Conservation (phyloP, 345 rosid genomes). For the Kernera saxatilis region DNA sequence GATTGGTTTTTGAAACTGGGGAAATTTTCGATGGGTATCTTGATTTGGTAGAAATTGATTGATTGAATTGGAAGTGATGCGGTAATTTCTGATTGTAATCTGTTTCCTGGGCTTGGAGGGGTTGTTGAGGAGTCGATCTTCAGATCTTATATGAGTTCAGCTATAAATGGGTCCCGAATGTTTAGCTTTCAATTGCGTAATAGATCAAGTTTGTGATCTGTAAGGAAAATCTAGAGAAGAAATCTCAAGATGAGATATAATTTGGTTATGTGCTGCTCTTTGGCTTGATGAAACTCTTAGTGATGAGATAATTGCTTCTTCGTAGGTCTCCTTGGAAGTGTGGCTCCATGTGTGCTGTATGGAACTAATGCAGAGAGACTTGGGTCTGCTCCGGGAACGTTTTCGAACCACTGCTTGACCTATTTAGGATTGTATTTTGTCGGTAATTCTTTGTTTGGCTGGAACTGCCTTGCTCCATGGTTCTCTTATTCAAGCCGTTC, state of each 20-base stretch:
- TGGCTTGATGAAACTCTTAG: not conserved
- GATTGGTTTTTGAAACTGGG: not conserved
- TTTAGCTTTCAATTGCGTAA: not conserved
- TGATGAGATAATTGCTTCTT: constrained; percentile 10
- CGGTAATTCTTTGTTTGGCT: constrained; percentile 54
- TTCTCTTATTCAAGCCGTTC: constrained; percentile 70
- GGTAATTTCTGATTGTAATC: not conserved
- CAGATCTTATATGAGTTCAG: not conserved
- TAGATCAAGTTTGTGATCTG: not conserved
- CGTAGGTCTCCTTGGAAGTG: constrained; percentile 83
- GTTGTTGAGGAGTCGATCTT: not conserved
- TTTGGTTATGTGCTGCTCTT: not conserved
- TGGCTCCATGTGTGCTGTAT: constrained; percentile 82
- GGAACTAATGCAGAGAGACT: constrained; percentile 92
- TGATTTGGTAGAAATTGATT: not conserved
- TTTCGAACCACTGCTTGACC: constrained; percentile 73
- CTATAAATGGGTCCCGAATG: not conserved
- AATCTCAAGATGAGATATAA: not conserved
- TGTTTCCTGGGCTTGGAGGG: not conserved
- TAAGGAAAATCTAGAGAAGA: not conserved
- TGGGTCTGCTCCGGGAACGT: constrained; percentile 66
- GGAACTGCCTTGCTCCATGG: constrained; percentile 91
- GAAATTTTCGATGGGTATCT: not conserved
- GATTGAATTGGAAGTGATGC: not conserved
- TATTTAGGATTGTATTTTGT: constrained; percentile 70